Evolutionary conservation across 176 grass and related monocot species (phyloP), one percentile per base, ranked within the genome.

Genomic region (Avena sativa): DNA sequence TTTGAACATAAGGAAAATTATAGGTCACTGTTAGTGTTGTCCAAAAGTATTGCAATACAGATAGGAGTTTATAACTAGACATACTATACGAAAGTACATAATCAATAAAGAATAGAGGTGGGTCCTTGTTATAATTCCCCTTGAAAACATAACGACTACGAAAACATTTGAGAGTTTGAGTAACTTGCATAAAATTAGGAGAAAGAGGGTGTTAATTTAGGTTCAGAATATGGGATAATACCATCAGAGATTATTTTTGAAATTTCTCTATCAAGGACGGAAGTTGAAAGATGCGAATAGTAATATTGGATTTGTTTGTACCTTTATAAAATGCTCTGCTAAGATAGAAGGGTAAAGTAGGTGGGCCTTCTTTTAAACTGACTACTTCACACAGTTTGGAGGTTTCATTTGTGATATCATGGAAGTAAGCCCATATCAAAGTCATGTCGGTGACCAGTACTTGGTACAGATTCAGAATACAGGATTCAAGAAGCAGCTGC

Each of bases 1-100:
- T 90, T 71, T 36, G 50, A 79, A 83, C 43, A 90, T 64, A 4
- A 32, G 75, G 23, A 60, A 5, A 51, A 68, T 79, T 17, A 25
- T 20, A 47, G 36, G 74, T 84, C 49, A 64, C 43, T 77, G 6
- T 30, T 12, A 74, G 6, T 23, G 3, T 28, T 48, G 55, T 57
- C 6, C 11, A 57, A 63, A 62, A 32, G 3, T 0, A 48, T 46
- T 79, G 9, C 5, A 34, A 26, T 64, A 61, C 21, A 3, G 32
- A 17, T 82, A 55, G 0, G 3, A 85, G 17, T 3, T 56, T 13
- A 53, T 58, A 83, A 63, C 62, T 64, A 38, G 3, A 2, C 25
- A 78, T 36, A 44, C 36, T 13, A 25, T 43, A 72, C 2, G 15
- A 16, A 70, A 72, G 9, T 43, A 71, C 2, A 49, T 23, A 62